Percentiles rank a stretch among this genome's conserved stretches.
phyloP scores from a whole-genome alignment of 768 basidiomycete species.

The Collybia sordida region DNA sequence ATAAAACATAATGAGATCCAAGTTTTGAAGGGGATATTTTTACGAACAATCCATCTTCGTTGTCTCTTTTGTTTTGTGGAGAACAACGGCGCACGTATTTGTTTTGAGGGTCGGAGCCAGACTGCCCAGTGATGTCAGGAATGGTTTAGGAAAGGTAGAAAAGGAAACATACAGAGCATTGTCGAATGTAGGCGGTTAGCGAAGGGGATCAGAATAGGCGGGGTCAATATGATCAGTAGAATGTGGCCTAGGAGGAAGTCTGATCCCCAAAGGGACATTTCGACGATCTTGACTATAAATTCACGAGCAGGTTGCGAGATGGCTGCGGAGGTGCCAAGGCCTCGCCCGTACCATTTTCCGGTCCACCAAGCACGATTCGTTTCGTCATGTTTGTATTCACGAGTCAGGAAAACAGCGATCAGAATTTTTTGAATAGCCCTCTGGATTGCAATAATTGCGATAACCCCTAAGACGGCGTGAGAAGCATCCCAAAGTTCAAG shows the following conservation, averaged over 20 bases:
- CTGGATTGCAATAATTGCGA: conserved; percentile 87
- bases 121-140: conserved; percentile 42
- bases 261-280: conserved; percentile 95
- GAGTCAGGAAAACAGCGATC: conserved; percentile 90
- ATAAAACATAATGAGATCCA: not conserved
- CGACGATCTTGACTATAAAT: conserved; percentile 97
- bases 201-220: conserved; percentile 83
- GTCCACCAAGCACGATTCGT: conserved; percentile 99
- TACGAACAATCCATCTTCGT: conserved; percentile 82
- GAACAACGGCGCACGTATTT: conserved; percentile 91
- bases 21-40: not conserved
- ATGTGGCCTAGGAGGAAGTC: conserved; percentile 90
- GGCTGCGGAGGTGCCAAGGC: conserved; percentile 78
- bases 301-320: conserved; percentile 96
- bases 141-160: too few relatives aligned
- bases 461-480: conserved; percentile 91
- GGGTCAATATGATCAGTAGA: conserved; percentile 83
- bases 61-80: conserved; percentile 93
- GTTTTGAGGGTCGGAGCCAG: conserved; percentile 94
- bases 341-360: conserved; percentile 95
- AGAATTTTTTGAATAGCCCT: conserved; percentile 92
- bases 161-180: conserved; percentile 72
- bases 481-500: conserved; percentile 96
- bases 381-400: conserved; percentile 98
- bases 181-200: conserved; percentile 89